These are phyloP conservation scores for Dendryphion nanum DNA, from an alignment of 2,329 filamentous ascomycete genomes.

Conservation along the genomic window DNA sequence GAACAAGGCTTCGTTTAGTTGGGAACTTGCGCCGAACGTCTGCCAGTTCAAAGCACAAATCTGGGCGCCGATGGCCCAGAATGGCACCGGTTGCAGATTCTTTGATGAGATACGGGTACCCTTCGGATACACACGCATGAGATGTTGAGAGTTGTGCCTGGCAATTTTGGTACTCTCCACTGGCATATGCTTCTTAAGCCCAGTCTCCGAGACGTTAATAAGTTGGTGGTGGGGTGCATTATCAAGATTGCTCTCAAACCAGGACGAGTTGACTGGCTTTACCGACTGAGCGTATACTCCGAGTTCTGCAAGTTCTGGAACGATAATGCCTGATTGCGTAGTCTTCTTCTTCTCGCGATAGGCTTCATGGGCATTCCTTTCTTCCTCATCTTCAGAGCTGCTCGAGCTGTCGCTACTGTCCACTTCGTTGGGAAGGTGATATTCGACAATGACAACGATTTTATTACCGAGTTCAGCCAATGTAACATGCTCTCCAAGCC, in stretches of 20 bases:
- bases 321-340: slow-evolving; percentile 50
- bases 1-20: slow-evolving; percentile 68
- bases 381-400: slow-evolving; percentile 43
- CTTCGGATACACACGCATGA: slow-evolving; percentile 71
- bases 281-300: slow-evolving; percentile 70
- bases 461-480: slow-evolving; percentile 61
- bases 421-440: slow-evolving; percentile 57
- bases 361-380: slow-evolving; percentile 49
- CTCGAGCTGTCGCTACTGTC: slow-evolving; percentile 38
- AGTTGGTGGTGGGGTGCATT: slow-evolving; percentile 61
- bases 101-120: slow-evolving; percentile 66
- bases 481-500: slow-evolving; percentile 53
- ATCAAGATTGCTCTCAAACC: slow-evolving; percentile 55
- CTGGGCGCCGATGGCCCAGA: slow-evolving; percentile 67
- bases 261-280: slow-evolving; percentile 65
- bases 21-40: slow-evolving; percentile 63
- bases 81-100: slow-evolving; percentile 62
- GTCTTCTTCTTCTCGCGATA: slow-evolving; percentile 57
- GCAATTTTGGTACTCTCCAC: slow-evolving; percentile 50
- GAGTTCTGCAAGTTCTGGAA: slow-evolving; percentile 64
- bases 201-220: slow-evolving; percentile 68
- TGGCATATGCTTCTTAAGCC: slow-evolving; percentile 54
- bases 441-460: slow-evolving; percentile 67
- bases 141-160: slow-evolving; percentile 60
- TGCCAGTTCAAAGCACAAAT: slow-evolving; percentile 72